Conservation (phyloP, 1,139 yeast species). For the Suhomyces terraborum region DNA sequence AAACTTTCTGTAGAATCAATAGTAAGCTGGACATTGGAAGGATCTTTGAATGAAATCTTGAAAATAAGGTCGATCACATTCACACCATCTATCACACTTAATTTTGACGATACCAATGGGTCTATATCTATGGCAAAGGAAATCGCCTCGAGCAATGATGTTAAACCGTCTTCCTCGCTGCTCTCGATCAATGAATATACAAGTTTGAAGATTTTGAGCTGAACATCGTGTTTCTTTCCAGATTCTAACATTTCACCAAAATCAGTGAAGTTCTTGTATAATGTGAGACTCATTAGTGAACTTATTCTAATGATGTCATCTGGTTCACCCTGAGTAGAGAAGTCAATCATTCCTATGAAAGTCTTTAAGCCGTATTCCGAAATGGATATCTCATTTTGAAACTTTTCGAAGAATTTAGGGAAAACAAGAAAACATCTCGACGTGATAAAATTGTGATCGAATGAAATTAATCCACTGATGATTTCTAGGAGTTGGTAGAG, state of each 20-base stretch:
- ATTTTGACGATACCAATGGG: constrained; percentile 36
- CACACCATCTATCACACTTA: constrained; percentile 21
- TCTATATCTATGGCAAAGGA: constrained; percentile 54
- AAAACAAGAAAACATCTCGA: constrained; percentile 51
- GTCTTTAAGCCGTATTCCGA: constrained; percentile 41
- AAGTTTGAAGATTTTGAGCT: constrained; percentile 32
- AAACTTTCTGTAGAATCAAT: constrained; percentile 66
- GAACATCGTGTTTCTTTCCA: constrained; percentile 23
- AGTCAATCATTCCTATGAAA: constrained; percentile 36
- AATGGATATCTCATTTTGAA: constrained; percentile 35
- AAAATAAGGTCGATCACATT: constrained; percentile 57
- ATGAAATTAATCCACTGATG: constrained; percentile 23
- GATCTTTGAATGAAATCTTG: constrained; percentile 67
- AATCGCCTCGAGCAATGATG: constrained; percentile 72
- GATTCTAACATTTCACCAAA: constrained; percentile 27
- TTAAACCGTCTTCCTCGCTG: constrained; percentile 80
- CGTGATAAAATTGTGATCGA: constrained; percentile 32
- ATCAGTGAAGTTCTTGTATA: constrained; percentile 52
- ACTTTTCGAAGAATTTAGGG: constrained; percentile 61
- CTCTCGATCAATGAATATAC: constrained; percentile 51
- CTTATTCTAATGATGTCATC: constrained; percentile 43
- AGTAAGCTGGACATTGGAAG: constrained; percentile 70
- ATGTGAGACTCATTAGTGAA: constrained; percentile 55
- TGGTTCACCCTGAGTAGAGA: constrained; percentile 26
- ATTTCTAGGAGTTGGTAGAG: constrained; percentile 26